Evolutionary conservation across 2,329 filamentous ascomycete genomes (phyloP).

Genomic region (Apiospora koreana): DNA sequence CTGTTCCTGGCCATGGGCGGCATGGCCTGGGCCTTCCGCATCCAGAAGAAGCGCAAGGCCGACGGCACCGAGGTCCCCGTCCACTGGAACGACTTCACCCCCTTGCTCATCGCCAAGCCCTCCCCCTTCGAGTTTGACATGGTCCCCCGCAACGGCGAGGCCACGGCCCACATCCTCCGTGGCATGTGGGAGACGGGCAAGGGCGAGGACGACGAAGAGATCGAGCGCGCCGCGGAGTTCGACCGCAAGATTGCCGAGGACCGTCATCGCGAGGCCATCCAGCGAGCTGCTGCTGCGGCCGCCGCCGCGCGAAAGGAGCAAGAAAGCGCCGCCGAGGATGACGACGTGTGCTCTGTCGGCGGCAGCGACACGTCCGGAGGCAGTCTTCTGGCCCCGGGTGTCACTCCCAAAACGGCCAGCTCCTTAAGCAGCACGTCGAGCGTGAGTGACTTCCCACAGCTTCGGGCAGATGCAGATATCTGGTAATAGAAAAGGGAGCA

Average conservation of each 20-base stretch:
- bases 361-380: neutral
- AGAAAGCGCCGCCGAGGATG: neutral
- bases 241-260: neutral
- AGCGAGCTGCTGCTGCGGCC: neutral
- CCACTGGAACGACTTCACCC: constrained; percentile 46
- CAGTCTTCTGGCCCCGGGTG: neutral
- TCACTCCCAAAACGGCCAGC: neutral
- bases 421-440: neutral
- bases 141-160: constrained; percentile 26
- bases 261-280: neutral
- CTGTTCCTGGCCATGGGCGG: constrained; percentile 41
- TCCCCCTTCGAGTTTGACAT: constrained; percentile 40
- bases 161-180: constrained; percentile 26
- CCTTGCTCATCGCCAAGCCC: constrained; percentile 47
- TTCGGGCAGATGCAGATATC: neutral
- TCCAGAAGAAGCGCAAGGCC: constrained; percentile 29
- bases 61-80: constrained; percentile 35
- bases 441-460: neutral
- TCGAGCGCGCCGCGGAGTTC: constrained; percentile 16
- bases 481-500: neutral
- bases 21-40: constrained; percentile 37
- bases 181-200: constrained; percentile 39
- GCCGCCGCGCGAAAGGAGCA: neutral
- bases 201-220: constrained; percentile 33
- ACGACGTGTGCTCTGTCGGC: neutral